Evolutionary conservation across 352 stramenopile species (phyloP).

Genomic region (Pythium sp.): DNA sequence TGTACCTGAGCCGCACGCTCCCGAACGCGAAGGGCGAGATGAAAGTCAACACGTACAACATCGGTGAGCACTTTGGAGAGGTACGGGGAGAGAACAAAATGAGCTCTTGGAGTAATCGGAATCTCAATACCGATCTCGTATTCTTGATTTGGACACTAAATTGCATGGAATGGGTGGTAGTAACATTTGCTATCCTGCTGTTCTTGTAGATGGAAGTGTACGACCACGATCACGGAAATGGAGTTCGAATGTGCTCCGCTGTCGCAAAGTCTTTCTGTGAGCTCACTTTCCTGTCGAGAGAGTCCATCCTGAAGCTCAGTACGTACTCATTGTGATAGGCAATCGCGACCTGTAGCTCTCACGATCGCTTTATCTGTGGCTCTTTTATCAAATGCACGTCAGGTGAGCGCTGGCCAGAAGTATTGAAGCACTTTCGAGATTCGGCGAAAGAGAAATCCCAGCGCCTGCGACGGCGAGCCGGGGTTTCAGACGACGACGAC

Average conservation of each 20-base stretch:
- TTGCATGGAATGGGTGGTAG: no score
- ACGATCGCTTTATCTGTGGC: no score
- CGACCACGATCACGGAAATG: slow-evolving; percentile 70
- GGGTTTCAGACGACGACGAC: slow-evolving; percentile 17
- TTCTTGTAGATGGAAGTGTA: slow-evolving; percentile 69
- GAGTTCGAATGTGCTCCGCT: slow-evolving; percentile 81
- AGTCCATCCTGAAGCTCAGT: slow-evolving; percentile 77
- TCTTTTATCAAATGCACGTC: no score
- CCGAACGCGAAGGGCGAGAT: slow-evolving; percentile 40
- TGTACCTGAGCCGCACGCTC: slow-evolving; percentile 58
- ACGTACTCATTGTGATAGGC: slow-evolving; percentile 12
- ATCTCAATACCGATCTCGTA: neutral
- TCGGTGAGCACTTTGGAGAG: slow-evolving; percentile 84
- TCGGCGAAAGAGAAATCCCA: slow-evolving; percentile 40
- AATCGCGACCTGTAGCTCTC: no score
- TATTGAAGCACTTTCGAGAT: slow-evolving; percentile 61
- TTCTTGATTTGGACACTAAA: neutral
- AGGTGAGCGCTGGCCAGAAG: slow-evolving; percentile 63
- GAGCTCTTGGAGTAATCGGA: neutral
- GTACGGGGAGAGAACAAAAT: slow-evolving; percentile 16
- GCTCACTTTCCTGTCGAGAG: slow-evolving; percentile 74
- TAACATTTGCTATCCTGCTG: neutral
- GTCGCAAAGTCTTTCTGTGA: slow-evolving; percentile 78
- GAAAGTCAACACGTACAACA: slow-evolving; percentile 35
- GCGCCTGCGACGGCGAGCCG: slow-evolving; percentile 36